Evolutionary conservation across 2,329 filamentous ascomycete genomes (phyloP), one percentile per base, ranked within the genome.

Genomic region (Stagonosporopsis cucurbitacearum): DNA sequence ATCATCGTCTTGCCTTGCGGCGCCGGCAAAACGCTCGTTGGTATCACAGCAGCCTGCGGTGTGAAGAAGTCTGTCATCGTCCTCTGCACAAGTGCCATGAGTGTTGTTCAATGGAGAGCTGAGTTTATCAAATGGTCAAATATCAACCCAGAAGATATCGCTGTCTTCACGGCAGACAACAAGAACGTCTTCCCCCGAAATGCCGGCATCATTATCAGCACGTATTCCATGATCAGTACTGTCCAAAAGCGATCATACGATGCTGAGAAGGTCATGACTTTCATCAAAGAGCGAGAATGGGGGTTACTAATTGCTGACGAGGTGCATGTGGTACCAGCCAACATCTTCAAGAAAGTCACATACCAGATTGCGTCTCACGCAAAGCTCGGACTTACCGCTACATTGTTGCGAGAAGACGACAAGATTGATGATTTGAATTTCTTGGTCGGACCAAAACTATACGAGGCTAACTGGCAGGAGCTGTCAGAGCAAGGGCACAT

Each of bases 111-210:
- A 75, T 99, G 95, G 95, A 84, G 92, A 57, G 88, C 95, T 58
- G 95, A 99, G 71, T 99, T 99, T 72, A 80, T 98, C 61, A 96
- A 97, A 68, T 99, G 95, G 95, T 97, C 93, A n/a, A 98, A 98
- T 70, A 96, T 96, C 59, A 90, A 93, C 66, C 92, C 93, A 0
- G 89, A 94, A 64, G 92, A 97, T 70, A 93, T 99, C 69, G 92
- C 93, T 26, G 88, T 96, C 50, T 99, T 99, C 75, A 97, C 95
- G 0, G 94, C 93, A 0, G 92, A 96, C 64, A 91, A 91, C 73
- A 99, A 99, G 77, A 87, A 88, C 54, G 82, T 83, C 48, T 96
- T 99, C 68, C 88, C 88, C 1, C 87, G 93, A 45, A 94, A 92
- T 70, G 96, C 95, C 1, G 95, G 95, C 71, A 93, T 99, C 63